Evolutionary conservation across 371 early-diverging fungal species (phyloP).

Genomic region (Parasitella parasitica): DNA sequence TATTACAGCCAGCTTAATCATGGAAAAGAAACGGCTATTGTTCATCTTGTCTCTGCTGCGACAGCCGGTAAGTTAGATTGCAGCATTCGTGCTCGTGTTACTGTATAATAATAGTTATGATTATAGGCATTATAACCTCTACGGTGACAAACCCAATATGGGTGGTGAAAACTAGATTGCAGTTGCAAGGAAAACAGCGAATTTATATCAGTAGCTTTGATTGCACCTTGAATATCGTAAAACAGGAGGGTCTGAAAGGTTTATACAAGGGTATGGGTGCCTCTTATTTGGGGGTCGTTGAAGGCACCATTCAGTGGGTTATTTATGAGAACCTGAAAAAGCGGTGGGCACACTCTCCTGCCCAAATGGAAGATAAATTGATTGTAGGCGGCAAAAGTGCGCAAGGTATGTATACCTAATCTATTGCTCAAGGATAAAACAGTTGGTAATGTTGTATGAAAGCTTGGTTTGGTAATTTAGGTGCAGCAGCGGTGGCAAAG

Average conservation of each 20-base stretch:
- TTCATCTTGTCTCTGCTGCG: slow-evolving; percentile 83
- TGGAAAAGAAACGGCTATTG: slow-evolving; percentile 75
- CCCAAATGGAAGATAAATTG: neutral
- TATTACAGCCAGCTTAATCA: slow-evolving; percentile 70
- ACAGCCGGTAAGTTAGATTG: slow-evolving; percentile 65
- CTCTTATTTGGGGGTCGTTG: slow-evolving; percentile 74
- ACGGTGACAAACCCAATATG: slow-evolving; percentile 94
- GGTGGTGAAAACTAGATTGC: slow-evolving; percentile 95
- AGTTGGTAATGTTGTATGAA: slow-evolving; percentile 4
- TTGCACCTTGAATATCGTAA: slow-evolving; percentile 67
- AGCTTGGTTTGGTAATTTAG: slow-evolving; percentile 76
- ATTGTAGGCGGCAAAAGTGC: slow-evolving; percentile 34
- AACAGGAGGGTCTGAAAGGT: slow-evolving; percentile 80
- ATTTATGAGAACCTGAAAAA: slow-evolving; percentile 90
- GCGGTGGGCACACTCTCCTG: neutral
- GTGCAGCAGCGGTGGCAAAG: slow-evolving; percentile 86
- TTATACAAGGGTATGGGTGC: slow-evolving; percentile 93
- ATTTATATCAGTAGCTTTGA: slow-evolving; percentile 76
- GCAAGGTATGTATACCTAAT: slow-evolving; percentile 16
- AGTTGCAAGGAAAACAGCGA: slow-evolving; percentile 65
- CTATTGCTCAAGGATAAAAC: neutral
- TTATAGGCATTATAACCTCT: slow-evolving; percentile 67
- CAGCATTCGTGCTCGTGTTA: neutral
- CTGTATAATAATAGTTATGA: neutral
- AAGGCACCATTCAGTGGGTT: slow-evolving; percentile 93